Evolutionary conservation across 371 early-diverging fungal genomes (phyloP), one percentile per base, ranked within the genome.

Genomic region (Mucor mucedo): DNA sequence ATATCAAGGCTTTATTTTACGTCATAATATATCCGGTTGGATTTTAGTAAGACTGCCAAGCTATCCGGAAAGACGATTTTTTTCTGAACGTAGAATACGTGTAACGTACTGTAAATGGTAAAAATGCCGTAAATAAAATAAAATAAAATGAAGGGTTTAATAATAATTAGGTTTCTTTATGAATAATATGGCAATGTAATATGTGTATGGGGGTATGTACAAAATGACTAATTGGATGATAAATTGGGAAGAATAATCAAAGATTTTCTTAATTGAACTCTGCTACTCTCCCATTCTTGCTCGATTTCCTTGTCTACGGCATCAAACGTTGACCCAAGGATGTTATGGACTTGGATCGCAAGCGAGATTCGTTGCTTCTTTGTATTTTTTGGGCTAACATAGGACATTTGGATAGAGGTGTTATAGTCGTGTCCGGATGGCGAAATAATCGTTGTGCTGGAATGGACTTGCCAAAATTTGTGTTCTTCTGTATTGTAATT

Each of bases 391-490:
- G 59, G 45, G 30, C 41, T 56, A 0, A 58, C 32, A 29, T 60
- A 60, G n/a, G 32, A 11, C 61, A 60, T 60, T 13, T 52, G 13
- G 13, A 60, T 42, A 41, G 53, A 39, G 29, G 52, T 41, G 2
- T 4, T 4, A 42, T 60, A 27, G 2, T 29, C 40, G 10, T 16
- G 27, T 27, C 27, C 44, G 35, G 62, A 52, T 8, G 68, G 68
- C 14, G 68, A 49, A 45, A 67, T 58, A 11, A 67, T 67, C 0
- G 58, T 57, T 11, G 58, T 67, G 29, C 58, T 67, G 13, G 62
- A 54, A 54, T 56, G 68, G 11, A 62, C 62, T 47, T 67, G 68
- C 68, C 67, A 67, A 47, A 67, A 67, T 14, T 67, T 30, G 35
- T 67, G 67, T 41, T 67, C 67, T 10, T 61, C 62, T 5, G 48